Evolutionary conservation across 2,329 filamentous ascomycete genomes (phyloP).

Genomic region (Aspergillus carbonarius): DNA sequence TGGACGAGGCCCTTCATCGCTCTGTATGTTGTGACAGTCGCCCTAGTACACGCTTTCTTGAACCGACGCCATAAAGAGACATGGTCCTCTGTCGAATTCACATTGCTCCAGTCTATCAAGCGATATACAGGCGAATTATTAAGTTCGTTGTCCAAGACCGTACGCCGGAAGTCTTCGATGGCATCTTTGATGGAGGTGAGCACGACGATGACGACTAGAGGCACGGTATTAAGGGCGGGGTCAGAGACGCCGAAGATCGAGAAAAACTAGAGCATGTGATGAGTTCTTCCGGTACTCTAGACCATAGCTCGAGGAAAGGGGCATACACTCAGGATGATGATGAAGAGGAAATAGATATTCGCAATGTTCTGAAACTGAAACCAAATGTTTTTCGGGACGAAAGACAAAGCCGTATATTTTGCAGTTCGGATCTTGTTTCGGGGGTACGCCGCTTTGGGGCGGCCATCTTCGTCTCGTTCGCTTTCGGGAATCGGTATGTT

Average conservation of each 20-base stretch:
- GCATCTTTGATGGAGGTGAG: conserved; percentile 93
- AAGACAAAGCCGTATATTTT: conserved; percentile 94
- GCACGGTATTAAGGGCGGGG: conserved; percentile 84
- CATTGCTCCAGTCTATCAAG: conserved; percentile 83
- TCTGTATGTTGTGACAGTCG: conserved; percentile 56
- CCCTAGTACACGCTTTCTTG: conserved; percentile 81
- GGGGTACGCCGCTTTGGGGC: conserved; percentile 67
- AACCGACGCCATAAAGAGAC: conserved; percentile 81
- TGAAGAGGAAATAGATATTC: conserved; percentile 97
- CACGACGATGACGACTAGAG: conserved; percentile 85
- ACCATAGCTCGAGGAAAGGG: background rate
- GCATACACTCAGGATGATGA: conserved; percentile 89
- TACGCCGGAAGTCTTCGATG: conserved; percentile 92
- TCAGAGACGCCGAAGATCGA: conserved; percentile 92
- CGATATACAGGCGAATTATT: conserved; percentile 96
- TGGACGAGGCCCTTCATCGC: conserved; percentile 52
- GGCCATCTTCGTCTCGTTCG: conserved; percentile 77
- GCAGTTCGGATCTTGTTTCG: conserved; percentile 97
- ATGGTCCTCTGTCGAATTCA: conserved; percentile 86
- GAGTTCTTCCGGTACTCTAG: conserved; percentile 15
- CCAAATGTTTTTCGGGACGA: conserved; percentile 94
- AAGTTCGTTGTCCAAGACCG: conserved; percentile 83
- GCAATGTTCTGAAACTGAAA: conserved; percentile 98
- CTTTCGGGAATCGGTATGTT: conserved; percentile 76
- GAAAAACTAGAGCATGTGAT: conserved; percentile 67